These are phyloP conservation scores for Rickenella mellea DNA, from an alignment of 768 basidiomycete species.

Conservation along the genomic window DNA sequence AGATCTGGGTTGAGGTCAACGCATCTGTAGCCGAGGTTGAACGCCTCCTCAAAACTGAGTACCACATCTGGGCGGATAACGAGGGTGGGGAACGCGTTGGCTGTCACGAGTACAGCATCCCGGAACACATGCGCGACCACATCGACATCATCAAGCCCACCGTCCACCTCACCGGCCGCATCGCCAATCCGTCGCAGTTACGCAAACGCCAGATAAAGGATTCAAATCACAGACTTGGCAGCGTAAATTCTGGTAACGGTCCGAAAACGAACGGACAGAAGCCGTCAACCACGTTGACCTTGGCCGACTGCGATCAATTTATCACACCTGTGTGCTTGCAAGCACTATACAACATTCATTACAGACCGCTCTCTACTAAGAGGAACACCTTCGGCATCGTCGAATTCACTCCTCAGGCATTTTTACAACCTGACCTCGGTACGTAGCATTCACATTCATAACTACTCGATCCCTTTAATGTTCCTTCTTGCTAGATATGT, in stretches of 20 bases:
- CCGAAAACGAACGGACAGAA: constrained; percentile 10
- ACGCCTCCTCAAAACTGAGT: constrained; percentile 30
- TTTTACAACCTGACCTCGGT: constrained; percentile 29
- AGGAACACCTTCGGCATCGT: constrained; percentile 50
- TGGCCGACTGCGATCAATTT: constrained; percentile 8
- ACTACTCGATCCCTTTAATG: not conserved
- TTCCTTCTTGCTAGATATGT: constrained; percentile 19
- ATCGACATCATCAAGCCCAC: constrained; percentile 9
- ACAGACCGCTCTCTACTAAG: constrained; percentile 15
- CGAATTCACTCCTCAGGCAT: constrained; percentile 33
- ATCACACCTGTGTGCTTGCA: constrained; percentile 20
- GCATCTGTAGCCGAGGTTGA: constrained; percentile 32
- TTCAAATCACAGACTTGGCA: constrained; percentile 11
- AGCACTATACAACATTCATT: constrained; percentile 25
- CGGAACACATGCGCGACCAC: constrained; percentile 23
- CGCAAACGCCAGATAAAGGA: not conserved
- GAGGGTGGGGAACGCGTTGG: constrained; percentile 29
- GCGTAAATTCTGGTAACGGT: constrained; percentile 8
- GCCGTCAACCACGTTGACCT: not conserved
- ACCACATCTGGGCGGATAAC: constrained; percentile 31
- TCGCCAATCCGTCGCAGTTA: not conserved
- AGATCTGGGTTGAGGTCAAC: constrained; percentile 27
- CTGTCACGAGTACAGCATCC: constrained; percentile 35
- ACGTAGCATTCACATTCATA: not conserved
- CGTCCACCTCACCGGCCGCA: constrained; percentile 3